These are phyloP conservation scores for Rhynchospora pubera DNA, from an alignment of 176 grass and related monocot genomes.

Conservation along the genomic window DNA sequence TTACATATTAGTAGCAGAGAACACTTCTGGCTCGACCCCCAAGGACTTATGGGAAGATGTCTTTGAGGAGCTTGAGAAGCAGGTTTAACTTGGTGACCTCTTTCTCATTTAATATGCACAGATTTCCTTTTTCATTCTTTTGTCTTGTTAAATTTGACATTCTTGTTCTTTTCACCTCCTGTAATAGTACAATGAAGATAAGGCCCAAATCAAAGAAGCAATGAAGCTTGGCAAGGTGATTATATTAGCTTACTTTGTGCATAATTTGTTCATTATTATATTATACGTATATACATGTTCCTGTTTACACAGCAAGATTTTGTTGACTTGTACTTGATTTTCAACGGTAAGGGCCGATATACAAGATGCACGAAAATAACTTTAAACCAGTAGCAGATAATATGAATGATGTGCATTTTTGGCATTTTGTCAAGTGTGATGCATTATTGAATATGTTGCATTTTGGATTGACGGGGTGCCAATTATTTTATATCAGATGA, in stretches of 20 bases:
- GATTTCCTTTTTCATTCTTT: neutral
- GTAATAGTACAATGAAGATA: constrained; percentile 67
- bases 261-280: constrained; percentile 12
- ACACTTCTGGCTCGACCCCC: constrained; percentile 66
- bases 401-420: neutral
- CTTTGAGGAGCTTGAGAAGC: constrained; percentile 77
- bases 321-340: neutral
- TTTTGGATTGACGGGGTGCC: neutral
- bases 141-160: neutral
- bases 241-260: neutral
- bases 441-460: neutral
- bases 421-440: neutral
- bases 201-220: constrained; percentile 43
- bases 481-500: constrained; percentile 41
- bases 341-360: neutral
- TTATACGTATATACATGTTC: neutral
- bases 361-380: neutral
- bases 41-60: constrained; percentile 91
- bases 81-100: constrained; percentile 40
- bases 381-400: neutral
- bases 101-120: neutral
- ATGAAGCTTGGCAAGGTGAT: constrained; percentile 59
- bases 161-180: constrained; percentile 1
- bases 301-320: neutral
- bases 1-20: constrained; percentile 68